Base-by-base conservation (phyloP, 139 green algal genomes). In the Coccomyxa sp. region DNA sequence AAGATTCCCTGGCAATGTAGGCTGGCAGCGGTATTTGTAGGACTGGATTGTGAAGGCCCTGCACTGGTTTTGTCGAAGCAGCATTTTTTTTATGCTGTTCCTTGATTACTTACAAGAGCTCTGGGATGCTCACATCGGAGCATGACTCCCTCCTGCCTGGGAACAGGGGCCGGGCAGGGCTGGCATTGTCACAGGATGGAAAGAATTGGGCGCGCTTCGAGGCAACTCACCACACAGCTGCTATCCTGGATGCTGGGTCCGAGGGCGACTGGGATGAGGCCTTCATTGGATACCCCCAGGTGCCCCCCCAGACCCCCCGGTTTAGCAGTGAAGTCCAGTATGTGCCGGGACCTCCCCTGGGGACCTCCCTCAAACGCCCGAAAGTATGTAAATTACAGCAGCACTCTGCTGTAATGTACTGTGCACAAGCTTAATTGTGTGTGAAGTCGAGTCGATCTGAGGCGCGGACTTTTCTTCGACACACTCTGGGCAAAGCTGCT, bases 121-220 rank as follows among this genome's bases (percentile, higher is more conserved):
- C 38, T 51, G 38, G 38, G 38, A 7, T 51, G 38, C 38, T 51
- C n/a, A n/a, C n/a, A n/a, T n/a, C n/a, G n/a, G n/a, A n/a, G n/a
- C n/a, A n/a, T 51, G 38, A 51, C 7, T 51, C n/a, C 7, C 38
- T 51, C 38, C 3, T 51, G 63, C 63, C 21, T 71, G 63, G 4
- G 21, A 28, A 85, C 90, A 87, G 92, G 67, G 90, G 88, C 83
- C 92, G 95, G 28, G 89, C 92, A 0, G 96, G 96, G 0, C 89
- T 99, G 32, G 95, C 93, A 32, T 95, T 98, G 89, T 94, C 87
- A 82, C 94, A 98, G 89, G 95, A 99, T 82, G 96, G 94, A 1
- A 86, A 89, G 66, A 97, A 99, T 89, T 99, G 94, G 93, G 96
- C 96, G 13, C 89, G 96, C 63, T 98, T 99, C 60, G 96, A 99